Evolutionary conservation across 306 rosid species (phyloP).

Genomic region (Alnus glutinosa): DNA sequence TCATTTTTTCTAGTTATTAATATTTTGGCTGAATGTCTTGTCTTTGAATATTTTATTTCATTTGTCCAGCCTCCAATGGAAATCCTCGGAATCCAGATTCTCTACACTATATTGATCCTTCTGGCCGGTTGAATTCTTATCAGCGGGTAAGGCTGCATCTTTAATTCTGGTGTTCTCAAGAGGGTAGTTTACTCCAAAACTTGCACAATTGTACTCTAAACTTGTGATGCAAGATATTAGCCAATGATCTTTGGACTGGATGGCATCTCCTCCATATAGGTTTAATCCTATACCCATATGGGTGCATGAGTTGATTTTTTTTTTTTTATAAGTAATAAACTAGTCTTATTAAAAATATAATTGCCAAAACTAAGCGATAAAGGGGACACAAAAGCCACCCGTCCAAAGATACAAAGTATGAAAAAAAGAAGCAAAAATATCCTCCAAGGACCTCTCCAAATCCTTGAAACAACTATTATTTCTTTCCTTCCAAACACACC

Average conservation of each 20-base stretch:
- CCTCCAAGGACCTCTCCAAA: too few species aligned
- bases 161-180: background rate
- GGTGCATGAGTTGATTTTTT: too few species aligned
- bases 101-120: slow-evolving; percentile 61
- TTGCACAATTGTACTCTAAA: background rate
- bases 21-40: background rate
- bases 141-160: slow-evolving; percentile 54
- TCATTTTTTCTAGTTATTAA: background rate
- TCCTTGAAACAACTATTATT: too few species aligned
- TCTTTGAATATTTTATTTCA: slow-evolving; percentile 19
- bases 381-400: too few species aligned
- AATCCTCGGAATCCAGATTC: slow-evolving; percentile 57
- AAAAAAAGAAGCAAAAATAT: too few species aligned
- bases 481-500: too few species aligned
- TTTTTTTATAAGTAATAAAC: too few species aligned
- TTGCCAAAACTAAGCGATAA: too few species aligned
- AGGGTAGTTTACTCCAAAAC: background rate
- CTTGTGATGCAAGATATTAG: background rate
- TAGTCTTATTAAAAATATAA: too few species aligned
- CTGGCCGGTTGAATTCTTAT: slow-evolving; percentile 70
- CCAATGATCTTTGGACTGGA: too few species aligned
- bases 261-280: too few species aligned
- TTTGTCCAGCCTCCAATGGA: slow-evolving; percentile 80
- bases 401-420: too few species aligned
- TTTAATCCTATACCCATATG: background rate